Base-by-base conservation (phyloP, 108 stramenopile species). In the Fragilariopsis cylindrus region DNA sequence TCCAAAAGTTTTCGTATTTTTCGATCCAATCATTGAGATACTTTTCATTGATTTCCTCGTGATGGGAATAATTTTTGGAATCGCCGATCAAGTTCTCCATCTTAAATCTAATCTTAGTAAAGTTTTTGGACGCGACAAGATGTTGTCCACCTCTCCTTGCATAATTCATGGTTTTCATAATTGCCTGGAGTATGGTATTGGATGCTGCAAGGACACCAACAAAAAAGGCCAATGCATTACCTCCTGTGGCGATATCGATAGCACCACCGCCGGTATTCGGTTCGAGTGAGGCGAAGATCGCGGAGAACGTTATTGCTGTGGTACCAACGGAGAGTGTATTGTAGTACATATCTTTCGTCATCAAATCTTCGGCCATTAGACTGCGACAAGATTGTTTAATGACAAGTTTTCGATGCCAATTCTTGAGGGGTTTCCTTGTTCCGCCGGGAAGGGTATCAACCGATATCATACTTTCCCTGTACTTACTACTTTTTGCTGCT, bases 1-100 rank as follows among this genome's bases (percentile, higher is more conserved):
- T 60, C 58, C 58, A 60, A 60, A 41, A 60, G 58, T 60, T 60
- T 60, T 60, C 58, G 40, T 41, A 60, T 30, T 60, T 60, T n/a
- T 60, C 58, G 1, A 60, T 60, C 58, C 58, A 60, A 3, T 3
- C 58, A n/a, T 60, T 41, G 58, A 60, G 40, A 30, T 41, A 6
- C 21, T 3, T 60, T 4, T 60, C 58, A n/a, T 60, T 41, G 58
- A 60, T 39, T 41, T 60, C 58, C 40, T 30, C 41, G 58, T 60
- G 58, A 41, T 60, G 58, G 41, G 39, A 60, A 9, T 19, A 60
- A 4, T 30, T 12, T 6, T 8, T 1, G 7, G 9, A 5, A 41
- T 60, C 58, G 39, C 58, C 58, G 21, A 60, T 60, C 40, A 60
- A 12, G 1, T 60, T 60, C 41, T 60, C 58, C 58, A 60, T 18